Evolutionary conservation across 73 alveolate species (phyloP), one percentile per base, ranked within the genome.

Genomic region (Tetrahymena elliotti): DNA sequence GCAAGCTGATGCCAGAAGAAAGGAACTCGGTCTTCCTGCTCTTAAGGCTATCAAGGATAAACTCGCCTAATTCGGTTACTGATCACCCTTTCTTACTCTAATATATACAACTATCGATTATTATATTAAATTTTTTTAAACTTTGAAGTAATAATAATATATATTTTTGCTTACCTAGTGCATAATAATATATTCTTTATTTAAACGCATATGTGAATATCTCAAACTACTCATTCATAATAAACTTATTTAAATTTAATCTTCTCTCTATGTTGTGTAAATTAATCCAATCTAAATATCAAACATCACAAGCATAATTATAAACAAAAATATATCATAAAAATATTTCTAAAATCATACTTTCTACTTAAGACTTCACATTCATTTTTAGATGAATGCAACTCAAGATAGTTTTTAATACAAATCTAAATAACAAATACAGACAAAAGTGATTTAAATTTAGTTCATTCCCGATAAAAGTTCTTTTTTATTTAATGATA

Each of bases 41-140:
- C 88, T 68, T 68, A 68, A 68, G 88, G 88, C 38, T 24, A 68
- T 68, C 36, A 68, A 68, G 88, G 88, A 68, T 68, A 27, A 68
- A 24, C 88, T 68, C 88, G 88, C 88, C 88, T 31, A 68, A 68
- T 68, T 27, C 88, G 88, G 88, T 68, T 68, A 68, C 88, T 68
- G 88, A 68, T 68, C 88, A 68, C 88, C 82, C 88, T 68, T 68
- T 68, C 88, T 68, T 68, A 68, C 88, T 68, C 88, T 68, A 68
- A 68, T 68, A 68, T 68, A 68, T 68, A 68, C 88, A 68, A 68
- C 88, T 68, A 68, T 27, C 88, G 20, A 27, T 68, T 27, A 68
- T 68, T 68, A 68, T 68, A 68, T 68, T 68, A 68, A 68, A 68
- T 68, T 68, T 68, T 68, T 68, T 68, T 27, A 68, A 68, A n/a